Percentiles rank a stretch among this genome's conserved stretches.
Evolutionary conservation across 139 green algal genomes (phyloP).

Genomic region (Chlorella sp.): DNA sequence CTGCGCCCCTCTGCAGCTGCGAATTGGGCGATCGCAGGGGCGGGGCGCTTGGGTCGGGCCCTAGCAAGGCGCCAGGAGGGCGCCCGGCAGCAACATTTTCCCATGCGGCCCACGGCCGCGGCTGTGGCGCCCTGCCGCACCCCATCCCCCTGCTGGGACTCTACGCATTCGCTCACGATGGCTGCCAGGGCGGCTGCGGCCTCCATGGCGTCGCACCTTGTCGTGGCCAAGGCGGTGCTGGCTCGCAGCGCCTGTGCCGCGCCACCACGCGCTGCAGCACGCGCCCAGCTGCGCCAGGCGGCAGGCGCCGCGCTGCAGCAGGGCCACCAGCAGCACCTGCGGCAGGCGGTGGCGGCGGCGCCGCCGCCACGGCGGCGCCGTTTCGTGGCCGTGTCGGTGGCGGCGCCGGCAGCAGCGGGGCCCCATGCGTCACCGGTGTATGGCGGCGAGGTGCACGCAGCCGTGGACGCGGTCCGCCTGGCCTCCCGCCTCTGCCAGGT

Average conservation of each 20-base stretch:
- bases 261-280: neutral
- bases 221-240: neutral
- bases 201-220: neutral
- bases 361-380: neutral
- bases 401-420: neutral
- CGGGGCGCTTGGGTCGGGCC: no score
- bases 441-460: constrained; percentile 58
- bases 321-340: neutral
- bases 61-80: no score
- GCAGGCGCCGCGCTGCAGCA: neutral
- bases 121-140: no score
- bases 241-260: neutral
- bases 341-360: neutral
- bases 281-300: neutral
- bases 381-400: neutral
- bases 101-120: no score
- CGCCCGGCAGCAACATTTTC: no score
- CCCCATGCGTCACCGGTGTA: neutral
- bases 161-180: neutral
- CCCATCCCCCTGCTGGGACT: neutral
- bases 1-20: neutral
- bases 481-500: constrained; percentile 74
- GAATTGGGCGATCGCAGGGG: no score
- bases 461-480: constrained; percentile 70
- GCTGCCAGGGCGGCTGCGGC: neutral